Conservation (phyloP, 129 eudicot genomes). For the Dittrichia graveolens region DNA sequence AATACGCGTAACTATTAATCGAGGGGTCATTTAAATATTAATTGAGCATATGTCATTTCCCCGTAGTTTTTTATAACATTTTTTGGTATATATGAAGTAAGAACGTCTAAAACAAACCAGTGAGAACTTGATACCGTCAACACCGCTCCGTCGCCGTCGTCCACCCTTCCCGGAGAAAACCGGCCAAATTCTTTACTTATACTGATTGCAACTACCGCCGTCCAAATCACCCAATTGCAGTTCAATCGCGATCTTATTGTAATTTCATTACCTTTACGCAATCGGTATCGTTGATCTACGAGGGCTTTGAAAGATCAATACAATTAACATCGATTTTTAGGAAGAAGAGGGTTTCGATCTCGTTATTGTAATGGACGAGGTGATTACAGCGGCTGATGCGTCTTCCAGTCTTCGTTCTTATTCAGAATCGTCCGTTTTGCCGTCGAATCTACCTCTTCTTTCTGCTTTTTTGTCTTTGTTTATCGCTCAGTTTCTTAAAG, state of each 20-base stretch:
- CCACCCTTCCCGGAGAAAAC: conserved; percentile 27
- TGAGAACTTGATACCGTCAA: not conserved
- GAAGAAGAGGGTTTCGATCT: conserved; percentile 1
- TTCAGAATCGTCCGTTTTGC: conserved; percentile 45
- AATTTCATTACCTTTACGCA: not conserved
- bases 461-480: conserved; percentile 69
- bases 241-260: not conserved
- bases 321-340: conserved; percentile 9
- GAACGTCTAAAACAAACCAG: not conserved
- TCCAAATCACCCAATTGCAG: conserved; percentile 13
- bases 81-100: no score
- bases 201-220: conserved; percentile 3
- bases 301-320: conserved; percentile 29
- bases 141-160: conserved; percentile 26
- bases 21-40: no score
- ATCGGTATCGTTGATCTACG: conserved; percentile 12
- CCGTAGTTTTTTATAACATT: no score
- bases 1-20: no score
- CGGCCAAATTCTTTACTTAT: conserved; percentile 15
- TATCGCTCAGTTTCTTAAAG: conserved; percentile 86
- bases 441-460: conserved; percentile 67
- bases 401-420: conserved; percentile 53
- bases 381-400: conserved; percentile 64
- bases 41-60: no score
- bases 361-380: conserved; percentile 50